Evolutionary conservation across 441 rosid genomes (phyloP).

Genomic region (Erysimum cheiri): DNA sequence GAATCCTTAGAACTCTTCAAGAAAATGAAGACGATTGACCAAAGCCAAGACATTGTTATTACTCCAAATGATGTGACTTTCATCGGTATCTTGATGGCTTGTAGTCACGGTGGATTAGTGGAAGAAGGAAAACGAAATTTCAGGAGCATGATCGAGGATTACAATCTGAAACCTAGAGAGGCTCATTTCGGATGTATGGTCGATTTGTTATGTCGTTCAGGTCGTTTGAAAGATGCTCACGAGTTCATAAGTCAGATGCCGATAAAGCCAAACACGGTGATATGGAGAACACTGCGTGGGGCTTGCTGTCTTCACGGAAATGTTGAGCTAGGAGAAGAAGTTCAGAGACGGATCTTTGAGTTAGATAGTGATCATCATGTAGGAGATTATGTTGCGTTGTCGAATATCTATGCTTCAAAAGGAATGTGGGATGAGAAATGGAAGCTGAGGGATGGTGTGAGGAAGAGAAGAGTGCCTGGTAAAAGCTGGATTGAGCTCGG

Average conservation of each 20-base stretch:
- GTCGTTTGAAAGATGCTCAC: slow-evolving; percentile 47
- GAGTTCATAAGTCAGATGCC: slow-evolving; percentile 46
- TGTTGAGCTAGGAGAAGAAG: slow-evolving; percentile 46
- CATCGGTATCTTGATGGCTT: slow-evolving; percentile 54
- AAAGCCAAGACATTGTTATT: slow-evolving; percentile 10
- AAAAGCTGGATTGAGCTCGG: slow-evolving; percentile 49
- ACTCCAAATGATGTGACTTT: slow-evolving; percentile 54
- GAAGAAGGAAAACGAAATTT: slow-evolving; percentile 49
- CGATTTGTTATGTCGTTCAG: slow-evolving; percentile 50
- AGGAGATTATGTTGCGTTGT: slow-evolving; percentile 49
- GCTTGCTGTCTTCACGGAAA: slow-evolving; percentile 45
- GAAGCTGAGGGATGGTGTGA: slow-evolving; percentile 42
- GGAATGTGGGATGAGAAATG: slow-evolving; percentile 51
- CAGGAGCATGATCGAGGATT: slow-evolving; percentile 48
- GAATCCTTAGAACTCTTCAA: slow-evolving; percentile 48
- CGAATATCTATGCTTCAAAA: slow-evolving; percentile 51
- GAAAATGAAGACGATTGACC: slow-evolving; percentile 41
- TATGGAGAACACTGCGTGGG: slow-evolving; percentile 50
- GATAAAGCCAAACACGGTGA: slow-evolving; percentile 43
- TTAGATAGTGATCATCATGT: slow-evolving; percentile 44
- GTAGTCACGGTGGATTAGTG: slow-evolving; percentile 52
- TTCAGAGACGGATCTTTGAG: slow-evolving; percentile 43
- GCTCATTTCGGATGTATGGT: slow-evolving; percentile 53
- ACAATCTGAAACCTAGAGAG: slow-evolving; percentile 51
- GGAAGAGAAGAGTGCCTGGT: slow-evolving; percentile 51